Conservation (phyloP, 2,329 filamentous ascomycete genomes). For the Bipolaris zeicola region DNA sequence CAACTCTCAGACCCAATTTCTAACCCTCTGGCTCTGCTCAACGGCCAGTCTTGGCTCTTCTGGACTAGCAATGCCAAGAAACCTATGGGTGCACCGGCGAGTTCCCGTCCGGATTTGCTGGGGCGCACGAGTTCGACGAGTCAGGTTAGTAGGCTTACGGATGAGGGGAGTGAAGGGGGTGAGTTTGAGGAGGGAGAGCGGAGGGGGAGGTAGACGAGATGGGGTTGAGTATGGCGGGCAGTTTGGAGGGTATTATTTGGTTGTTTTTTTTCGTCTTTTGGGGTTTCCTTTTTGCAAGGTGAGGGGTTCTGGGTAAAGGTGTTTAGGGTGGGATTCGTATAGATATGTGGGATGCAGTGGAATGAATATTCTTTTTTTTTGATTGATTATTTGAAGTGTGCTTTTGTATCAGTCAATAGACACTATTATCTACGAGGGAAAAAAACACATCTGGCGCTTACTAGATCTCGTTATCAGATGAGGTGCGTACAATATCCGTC, state of each 20-base stretch:
- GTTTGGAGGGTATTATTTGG: neutral
- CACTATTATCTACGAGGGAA: too few relatives aligned
- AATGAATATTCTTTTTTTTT: too few relatives aligned
- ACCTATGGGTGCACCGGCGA: conserved; percentile 18
- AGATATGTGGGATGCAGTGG: too few relatives aligned
- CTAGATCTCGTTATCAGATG: neutral
- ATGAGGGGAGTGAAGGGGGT: conserved; percentile 24
- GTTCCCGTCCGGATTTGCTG: conserved; percentile 31
- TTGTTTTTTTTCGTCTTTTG: too few relatives aligned
- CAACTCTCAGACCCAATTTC: conserved; percentile 45
- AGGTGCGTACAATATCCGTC: neutral
- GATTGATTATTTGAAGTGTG: too few relatives aligned
- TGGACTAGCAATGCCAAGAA: conserved; percentile 52
- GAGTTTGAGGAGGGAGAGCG: too few relatives aligned
- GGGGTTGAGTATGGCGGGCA: neutral
- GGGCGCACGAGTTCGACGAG: conserved; percentile 57
- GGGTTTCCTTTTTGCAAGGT: too few relatives aligned
- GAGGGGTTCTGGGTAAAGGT: too few relatives aligned
- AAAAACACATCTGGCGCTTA: too few relatives aligned
- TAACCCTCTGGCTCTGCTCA: conserved; percentile 57
- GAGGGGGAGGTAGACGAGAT: neutral
- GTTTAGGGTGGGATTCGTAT: too few relatives aligned
- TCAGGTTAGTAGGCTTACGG: conserved; percentile 62
- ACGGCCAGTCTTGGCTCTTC: conserved; percentile 59
- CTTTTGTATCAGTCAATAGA: too few relatives aligned